phyloP scores from a whole-genome alignment of 2,329 filamentous ascomycete genomes.

The Lecanoromycetidae sp. region DNA sequence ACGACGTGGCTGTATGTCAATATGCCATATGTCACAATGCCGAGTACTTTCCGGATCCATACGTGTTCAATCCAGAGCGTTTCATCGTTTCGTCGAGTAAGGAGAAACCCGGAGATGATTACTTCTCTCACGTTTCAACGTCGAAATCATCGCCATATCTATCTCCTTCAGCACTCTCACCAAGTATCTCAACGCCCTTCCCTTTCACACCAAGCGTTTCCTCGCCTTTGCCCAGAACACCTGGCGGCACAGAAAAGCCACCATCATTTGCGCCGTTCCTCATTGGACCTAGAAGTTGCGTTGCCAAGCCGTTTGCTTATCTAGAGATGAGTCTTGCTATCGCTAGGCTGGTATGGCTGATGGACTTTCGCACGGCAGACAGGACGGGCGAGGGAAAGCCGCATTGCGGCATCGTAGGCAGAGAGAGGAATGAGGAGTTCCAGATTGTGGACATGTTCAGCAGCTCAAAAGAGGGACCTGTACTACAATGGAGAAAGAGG shows the following conservation, averaged over 20 bases:
- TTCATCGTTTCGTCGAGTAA: conserved; percentile 28
- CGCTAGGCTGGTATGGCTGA: conserved; percentile 21
- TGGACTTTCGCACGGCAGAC: conserved; percentile 22
- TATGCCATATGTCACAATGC: conserved; percentile 27
- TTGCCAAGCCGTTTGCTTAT: conserved; percentile 48
- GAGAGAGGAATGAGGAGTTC: conserved; percentile 18
- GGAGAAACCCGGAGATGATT: conserved; percentile 43
- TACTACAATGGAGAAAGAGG: neutral
- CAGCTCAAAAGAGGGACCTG: conserved; percentile 1
- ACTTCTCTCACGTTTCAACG: too few species aligned
- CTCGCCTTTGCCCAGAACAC: neutral
- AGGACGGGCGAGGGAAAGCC: conserved; percentile 18
- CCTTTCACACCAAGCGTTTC: neutral
- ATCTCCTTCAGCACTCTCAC: neutral
- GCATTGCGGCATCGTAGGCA: conserved; percentile 13
- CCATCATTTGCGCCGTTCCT: conserved; percentile 59
- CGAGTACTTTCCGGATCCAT: conserved; percentile 25
- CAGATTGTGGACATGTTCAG: conserved; percentile 15
- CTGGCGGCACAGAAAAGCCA: neutral
- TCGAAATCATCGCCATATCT: too few species aligned
- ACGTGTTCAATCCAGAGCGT: conserved; percentile 26
- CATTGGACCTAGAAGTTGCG: conserved; percentile 57
- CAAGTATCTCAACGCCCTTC: neutral
- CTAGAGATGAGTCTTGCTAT: conserved; percentile 25
- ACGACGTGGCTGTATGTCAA: conserved; percentile 23